phyloP scores from a whole-genome alignment of 768 basidiomycete species.

The Tylopilus intermedius region DNA sequence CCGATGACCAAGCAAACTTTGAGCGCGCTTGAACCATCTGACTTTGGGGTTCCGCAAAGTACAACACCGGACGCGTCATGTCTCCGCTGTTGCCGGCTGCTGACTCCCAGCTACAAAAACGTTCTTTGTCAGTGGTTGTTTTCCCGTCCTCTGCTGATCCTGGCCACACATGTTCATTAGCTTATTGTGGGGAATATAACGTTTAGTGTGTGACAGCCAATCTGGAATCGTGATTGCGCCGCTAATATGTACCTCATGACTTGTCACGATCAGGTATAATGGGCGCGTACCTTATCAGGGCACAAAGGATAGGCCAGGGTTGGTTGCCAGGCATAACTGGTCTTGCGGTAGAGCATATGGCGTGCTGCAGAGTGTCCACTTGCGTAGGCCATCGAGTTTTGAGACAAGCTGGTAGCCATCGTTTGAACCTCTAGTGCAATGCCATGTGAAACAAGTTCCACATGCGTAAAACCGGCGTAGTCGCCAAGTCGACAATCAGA shows the following conservation, averaged over 20 bases:
- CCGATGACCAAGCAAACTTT: slow-evolving; percentile 2
- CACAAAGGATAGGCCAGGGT: not conserved
- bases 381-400: not conserved
- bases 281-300: slow-evolving; percentile 7
- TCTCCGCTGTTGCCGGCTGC: not conserved
- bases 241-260: slow-evolving; percentile 7
- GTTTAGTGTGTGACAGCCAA: slow-evolving; percentile 13
- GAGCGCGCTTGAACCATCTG: slow-evolving; percentile 7
- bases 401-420: not conserved
- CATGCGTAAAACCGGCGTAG: not conserved
- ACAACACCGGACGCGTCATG: not conserved
- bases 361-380: not conserved
- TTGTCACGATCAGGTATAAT: not conserved
- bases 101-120: not conserved
- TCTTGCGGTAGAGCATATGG: not conserved
- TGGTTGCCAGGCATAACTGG: not conserved
- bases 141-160: slow-evolving; percentile 12
- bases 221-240: slow-evolving; percentile 18
- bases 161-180: slow-evolving; percentile 15
- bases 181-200: slow-evolving; percentile 24
- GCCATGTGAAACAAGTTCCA: slow-evolving; percentile 5
- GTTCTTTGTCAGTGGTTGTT: not conserved
- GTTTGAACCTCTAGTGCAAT: not conserved
- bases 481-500: slow-evolving; percentile 6
- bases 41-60: not conserved